phyloP scores from a whole-genome alignment of 2,329 filamentous ascomycete genomes.

The Fusarium solani-melongenae region DNA sequence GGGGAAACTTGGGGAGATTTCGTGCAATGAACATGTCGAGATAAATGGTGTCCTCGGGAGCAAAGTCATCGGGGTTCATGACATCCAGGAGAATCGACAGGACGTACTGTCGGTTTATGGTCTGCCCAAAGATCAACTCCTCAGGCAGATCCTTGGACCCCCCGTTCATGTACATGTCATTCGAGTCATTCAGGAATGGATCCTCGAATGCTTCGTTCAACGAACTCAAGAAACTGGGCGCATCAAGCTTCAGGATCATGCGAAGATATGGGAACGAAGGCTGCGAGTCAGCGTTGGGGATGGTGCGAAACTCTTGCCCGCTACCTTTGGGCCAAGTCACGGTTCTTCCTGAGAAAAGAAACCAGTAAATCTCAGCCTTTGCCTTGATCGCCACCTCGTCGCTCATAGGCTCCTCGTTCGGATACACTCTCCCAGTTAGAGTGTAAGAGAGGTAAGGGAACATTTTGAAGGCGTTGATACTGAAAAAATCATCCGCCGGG shows the following conservation, averaged over 20 bases:
- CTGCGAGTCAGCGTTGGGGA: conserved; percentile 66
- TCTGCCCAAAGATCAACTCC: conserved; percentile 75
- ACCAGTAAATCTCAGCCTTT: conserved; percentile 91
- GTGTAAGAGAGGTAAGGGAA: conserved; percentile 95
- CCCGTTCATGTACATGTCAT: conserved; percentile 68
- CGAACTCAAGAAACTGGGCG: conserved; percentile 91
- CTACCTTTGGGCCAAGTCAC: conserved; percentile 79
- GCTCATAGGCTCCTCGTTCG: conserved; percentile 79
- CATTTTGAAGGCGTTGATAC: conserved; percentile 84
- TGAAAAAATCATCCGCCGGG: conserved; percentile 70
- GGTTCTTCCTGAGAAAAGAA: conserved; percentile 87
- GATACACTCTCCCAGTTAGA: conserved; percentile 90
- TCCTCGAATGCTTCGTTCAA: conserved; percentile 98
- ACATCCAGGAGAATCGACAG: conserved; percentile 91
- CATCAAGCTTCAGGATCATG: conserved; percentile 87
- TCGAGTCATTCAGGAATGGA: conserved; percentile 85
- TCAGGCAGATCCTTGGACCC: conserved; percentile 65
- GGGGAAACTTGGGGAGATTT: conserved; percentile 95
- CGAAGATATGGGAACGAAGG: conserved; percentile 88
- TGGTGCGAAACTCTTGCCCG: conserved; percentile 69
- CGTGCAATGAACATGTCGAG: conserved; percentile 98
- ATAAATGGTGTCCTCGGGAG: conserved; percentile 86
- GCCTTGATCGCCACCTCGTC: conserved; percentile 79
- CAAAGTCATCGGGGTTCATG: conserved; percentile 83
- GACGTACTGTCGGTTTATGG: conserved; percentile 90